A percentile compares a stretch with the other conserved stretches of the same genome.
phyloP scores from a whole-genome alignment of 768 basidiomycete genomes.

The Calocybe indica region DNA sequence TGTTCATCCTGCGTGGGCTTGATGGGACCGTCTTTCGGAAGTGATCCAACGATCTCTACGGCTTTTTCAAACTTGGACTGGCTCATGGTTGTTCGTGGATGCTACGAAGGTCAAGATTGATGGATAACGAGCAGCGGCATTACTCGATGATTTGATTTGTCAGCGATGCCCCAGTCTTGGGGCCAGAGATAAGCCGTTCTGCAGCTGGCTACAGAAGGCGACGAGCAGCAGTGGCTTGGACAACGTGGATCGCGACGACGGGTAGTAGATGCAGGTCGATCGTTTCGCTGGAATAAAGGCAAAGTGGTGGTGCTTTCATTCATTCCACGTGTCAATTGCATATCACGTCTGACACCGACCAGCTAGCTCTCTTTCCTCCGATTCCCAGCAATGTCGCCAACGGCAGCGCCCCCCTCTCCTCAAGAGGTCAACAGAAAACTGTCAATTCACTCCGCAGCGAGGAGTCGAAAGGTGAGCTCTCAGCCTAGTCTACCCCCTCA shows the following conservation, averaged over 20 bases:
- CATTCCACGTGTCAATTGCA: neutral
- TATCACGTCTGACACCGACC: neutral
- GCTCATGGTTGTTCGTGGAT: conserved; percentile 43
- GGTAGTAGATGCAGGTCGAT: neutral
- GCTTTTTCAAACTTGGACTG: conserved; percentile 73
- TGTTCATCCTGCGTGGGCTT: conserved; percentile 68
- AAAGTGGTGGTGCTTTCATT: neutral
- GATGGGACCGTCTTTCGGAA: conserved; percentile 80
- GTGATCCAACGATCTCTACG: conserved; percentile 52
- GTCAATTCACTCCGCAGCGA: conserved; percentile 62
- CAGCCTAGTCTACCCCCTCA: conserved; percentile 3
- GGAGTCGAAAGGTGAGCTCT: conserved; percentile 39
- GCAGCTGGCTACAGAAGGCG: no score
- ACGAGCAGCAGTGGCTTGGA: no score
- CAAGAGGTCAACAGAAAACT: conserved; percentile 87
- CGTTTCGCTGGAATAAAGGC: neutral
- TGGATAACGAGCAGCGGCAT: conserved; percentile 4
- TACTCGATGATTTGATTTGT: no score
- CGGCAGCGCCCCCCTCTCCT: conserved; percentile 66
- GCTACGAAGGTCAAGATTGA: conserved; percentile 3
- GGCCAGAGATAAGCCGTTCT: no score
- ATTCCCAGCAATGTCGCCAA: conserved; percentile 25
- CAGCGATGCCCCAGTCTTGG: no score
- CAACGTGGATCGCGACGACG: neutral
- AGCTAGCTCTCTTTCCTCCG: no score